These are phyloP conservation scores for Fraxinus greggii DNA, from an alignment of 305 asterid genomes.

Conservation along the genomic window DNA sequence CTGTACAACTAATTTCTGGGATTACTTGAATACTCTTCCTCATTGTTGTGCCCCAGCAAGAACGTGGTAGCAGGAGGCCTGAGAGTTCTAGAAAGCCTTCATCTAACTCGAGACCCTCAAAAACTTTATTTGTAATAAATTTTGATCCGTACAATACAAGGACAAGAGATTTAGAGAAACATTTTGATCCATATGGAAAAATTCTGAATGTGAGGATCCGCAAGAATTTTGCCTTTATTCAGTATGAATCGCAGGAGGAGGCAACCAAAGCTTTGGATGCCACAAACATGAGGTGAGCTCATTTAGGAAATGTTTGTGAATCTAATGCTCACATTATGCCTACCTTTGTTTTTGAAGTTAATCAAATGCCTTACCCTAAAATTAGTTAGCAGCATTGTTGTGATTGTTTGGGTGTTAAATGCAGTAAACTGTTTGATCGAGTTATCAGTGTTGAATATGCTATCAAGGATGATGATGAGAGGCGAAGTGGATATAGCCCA, in stretches of 20 bases:
- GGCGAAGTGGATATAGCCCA: constrained; percentile 54
- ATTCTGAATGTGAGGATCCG: constrained; percentile 62
- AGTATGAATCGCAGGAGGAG: constrained; percentile 61
- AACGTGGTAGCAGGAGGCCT: constrained; percentile 47
- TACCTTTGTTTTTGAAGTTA: background rate
- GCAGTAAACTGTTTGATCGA: constrained; percentile 68
- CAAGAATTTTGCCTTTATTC: constrained; percentile 68
- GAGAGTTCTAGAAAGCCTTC: constrained; percentile 51
- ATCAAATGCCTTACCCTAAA: background rate
- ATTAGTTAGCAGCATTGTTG: background rate
- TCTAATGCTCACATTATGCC: background rate
- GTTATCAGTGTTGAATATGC: constrained; percentile 72
- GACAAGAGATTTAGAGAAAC: constrained; percentile 64
- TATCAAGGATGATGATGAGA: constrained; percentile 63
- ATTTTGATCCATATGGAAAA: constrained; percentile 69
- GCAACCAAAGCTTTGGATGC: constrained; percentile 76
- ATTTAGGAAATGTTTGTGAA: background rate
- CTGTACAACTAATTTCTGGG: background rate
- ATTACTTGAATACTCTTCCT: background rate
- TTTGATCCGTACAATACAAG: constrained; percentile 70
- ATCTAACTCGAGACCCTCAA: constrained; percentile 50
- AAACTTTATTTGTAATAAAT: constrained; percentile 70
- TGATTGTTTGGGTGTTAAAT: constrained; percentile 12
- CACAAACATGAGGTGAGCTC: constrained; percentile 58
- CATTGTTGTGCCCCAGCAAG: constrained; percentile 49